Conservation (phyloP, 2,329 filamentous ascomycete genomes). For the Phoma herbarum region DNA sequence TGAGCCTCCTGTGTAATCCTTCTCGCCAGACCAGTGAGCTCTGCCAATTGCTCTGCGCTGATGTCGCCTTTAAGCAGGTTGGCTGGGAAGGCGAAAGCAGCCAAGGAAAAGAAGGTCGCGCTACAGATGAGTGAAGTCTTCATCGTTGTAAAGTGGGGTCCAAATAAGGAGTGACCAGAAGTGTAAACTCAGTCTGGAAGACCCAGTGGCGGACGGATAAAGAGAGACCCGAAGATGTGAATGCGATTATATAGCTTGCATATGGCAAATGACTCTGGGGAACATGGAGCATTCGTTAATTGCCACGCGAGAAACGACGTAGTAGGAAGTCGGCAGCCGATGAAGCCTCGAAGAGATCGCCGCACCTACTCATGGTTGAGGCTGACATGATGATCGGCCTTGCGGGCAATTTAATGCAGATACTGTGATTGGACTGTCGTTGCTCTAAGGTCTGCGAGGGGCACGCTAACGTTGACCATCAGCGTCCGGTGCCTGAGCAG, state of each 20-base stretch:
- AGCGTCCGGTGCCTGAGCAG: background rate
- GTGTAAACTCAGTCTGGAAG: background rate
- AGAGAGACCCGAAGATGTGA: background rate
- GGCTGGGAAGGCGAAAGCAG: constrained; percentile 24
- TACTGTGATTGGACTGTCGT: background rate
- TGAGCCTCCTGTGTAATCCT: constrained; percentile 23
- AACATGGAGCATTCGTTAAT: background rate
- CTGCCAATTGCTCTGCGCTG: constrained; percentile 20
- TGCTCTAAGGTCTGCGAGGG: background rate
- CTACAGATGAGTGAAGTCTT: constrained; percentile 22
- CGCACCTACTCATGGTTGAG: background rate
- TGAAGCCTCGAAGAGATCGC: background rate
- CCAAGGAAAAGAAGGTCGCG: constrained; percentile 22
- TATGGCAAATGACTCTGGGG: background rate
- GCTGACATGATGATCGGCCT: background rate
- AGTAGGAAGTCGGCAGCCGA: background rate
- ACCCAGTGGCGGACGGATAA: background rate
- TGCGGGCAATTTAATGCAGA: background rate
- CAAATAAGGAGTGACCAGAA: background rate
- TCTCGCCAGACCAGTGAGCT: constrained; percentile 23
- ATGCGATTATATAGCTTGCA: background rate
- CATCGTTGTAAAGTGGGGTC: constrained; percentile 9
- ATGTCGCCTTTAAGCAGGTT: constrained; percentile 25
- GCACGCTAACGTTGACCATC: background rate
- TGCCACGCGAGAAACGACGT: background rate